These are phyloP conservation scores for Fusarium sp. DNA, from an alignment of 2,329 filamentous ascomycete genomes.

Conservation along the genomic window DNA sequence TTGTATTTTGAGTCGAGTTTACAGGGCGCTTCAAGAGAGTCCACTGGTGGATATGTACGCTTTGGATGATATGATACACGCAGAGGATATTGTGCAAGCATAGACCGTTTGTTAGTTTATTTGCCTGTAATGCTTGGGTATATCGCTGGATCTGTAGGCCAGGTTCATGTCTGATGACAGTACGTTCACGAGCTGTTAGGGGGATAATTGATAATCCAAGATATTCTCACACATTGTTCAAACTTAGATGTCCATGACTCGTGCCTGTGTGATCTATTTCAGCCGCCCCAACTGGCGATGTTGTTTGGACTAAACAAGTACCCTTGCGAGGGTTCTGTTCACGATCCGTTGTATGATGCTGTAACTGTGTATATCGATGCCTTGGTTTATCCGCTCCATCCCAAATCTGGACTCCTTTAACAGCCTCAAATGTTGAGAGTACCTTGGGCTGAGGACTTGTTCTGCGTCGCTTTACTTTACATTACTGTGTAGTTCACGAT, in stretches of 20 bases:
- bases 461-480: too few relatives aligned
- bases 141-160: conserved; percentile 11
- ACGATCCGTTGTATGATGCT: too few relatives aligned
- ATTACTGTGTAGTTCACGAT: too few relatives aligned
- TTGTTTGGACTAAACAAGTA: too few relatives aligned
- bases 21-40: conserved; percentile 12
- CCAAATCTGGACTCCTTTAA: too few relatives aligned
- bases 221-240: conserved; percentile 1
- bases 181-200: conserved; percentile 17
- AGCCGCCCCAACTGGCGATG: too few relatives aligned
- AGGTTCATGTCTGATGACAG: conserved; percentile 31
- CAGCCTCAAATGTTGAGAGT: too few relatives aligned
- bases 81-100: conserved; percentile 28
- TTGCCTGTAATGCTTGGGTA: conserved; percentile 7
- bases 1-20: conserved; percentile 20
- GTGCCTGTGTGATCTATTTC: not conserved
- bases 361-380: too few relatives aligned
- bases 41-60: conserved; percentile 26
- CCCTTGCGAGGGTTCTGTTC: too few relatives aligned
- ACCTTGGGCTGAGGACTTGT: too few relatives aligned
- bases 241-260: not conserved
- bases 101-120: conserved; percentile 33
- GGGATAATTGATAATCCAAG: conserved; percentile 37
- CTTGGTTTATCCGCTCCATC: too few relatives aligned
- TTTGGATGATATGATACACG: conserved; percentile 19